Conservation (phyloP, 176 grass and related monocot species). For the Hyparrhenia diplandra region DNA sequence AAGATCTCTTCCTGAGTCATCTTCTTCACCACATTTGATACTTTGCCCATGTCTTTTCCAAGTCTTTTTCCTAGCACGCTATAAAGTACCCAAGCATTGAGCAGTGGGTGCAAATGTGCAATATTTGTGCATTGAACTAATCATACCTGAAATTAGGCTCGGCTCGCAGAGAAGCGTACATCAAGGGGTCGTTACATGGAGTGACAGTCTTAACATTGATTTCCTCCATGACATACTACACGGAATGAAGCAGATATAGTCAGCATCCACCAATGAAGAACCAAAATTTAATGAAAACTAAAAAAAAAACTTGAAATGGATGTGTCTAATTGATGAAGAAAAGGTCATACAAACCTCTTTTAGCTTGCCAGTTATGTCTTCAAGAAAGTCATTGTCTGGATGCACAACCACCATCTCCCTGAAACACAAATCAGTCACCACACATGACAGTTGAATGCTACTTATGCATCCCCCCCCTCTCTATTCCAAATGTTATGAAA, state of each 20-base stretch:
- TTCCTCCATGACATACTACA: constrained; percentile 99
- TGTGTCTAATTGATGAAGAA: not conserved
- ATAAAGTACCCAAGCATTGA: constrained; percentile 21
- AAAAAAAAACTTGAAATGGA: not conserved
- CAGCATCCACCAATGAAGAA: constrained; percentile 23
- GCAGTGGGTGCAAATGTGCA: constrained; percentile 1
- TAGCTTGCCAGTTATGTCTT: constrained; percentile 92
- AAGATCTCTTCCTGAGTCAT: constrained; percentile 90
- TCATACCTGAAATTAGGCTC: constrained; percentile 98
- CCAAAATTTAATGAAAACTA: constrained; percentile 11
- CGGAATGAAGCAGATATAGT: constrained; percentile 15
- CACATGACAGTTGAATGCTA: constrained; percentile 23
- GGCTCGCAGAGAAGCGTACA: constrained; percentile 80
- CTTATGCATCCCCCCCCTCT: not conserved
- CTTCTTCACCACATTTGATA: constrained; percentile 85
- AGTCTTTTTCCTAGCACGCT: constrained; percentile 94
- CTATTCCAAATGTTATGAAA: not conserved
- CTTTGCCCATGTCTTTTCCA: constrained; percentile 77
- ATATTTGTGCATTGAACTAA: not conserved
- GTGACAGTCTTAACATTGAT: constrained; percentile 90
- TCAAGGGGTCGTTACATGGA: constrained; percentile 86
- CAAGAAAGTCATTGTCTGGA: constrained; percentile 83
- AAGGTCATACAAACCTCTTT: constrained; percentile 63
- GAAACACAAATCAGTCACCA: constrained; percentile 29
- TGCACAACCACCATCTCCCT: constrained; percentile 99